Conservation (phyloP, 768 basidiomycete species). For the Collybiopsis confluens region DNA sequence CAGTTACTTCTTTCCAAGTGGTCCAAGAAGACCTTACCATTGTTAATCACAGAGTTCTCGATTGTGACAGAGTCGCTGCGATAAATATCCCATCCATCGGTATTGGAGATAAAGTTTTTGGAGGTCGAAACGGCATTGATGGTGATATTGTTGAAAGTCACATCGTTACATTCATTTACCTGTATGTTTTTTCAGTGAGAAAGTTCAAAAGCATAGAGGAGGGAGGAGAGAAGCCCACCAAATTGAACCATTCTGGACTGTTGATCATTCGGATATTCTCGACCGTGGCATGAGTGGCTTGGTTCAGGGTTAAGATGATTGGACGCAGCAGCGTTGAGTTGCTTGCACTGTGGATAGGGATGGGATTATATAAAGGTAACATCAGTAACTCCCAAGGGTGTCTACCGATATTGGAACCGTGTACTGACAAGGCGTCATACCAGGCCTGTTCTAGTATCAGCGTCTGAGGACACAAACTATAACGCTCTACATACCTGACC, state of each 20-base stretch:
- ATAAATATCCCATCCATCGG: constrained; percentile 65
- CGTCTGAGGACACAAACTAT: neutral
- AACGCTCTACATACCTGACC: constrained; percentile 56
- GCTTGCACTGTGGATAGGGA: constrained; percentile 26
- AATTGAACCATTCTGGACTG: constrained; percentile 49
- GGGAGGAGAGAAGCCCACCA: constrained; percentile 10
- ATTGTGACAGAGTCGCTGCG: constrained; percentile 48
- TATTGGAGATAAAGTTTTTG: constrained; percentile 39
- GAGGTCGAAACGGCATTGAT: constrained; percentile 44
- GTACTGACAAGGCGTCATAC: constrained; percentile 49
- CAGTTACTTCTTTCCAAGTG: too few species aligned
- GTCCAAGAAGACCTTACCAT: too few species aligned
- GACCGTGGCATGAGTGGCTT: constrained; percentile 44
- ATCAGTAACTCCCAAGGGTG: too few species aligned
- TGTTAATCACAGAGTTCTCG: constrained; percentile 45
- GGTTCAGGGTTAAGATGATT: constrained; percentile 50
- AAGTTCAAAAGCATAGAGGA: neutral
- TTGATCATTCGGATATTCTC: constrained; percentile 45
- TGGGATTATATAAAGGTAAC: neutral
- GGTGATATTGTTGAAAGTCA: constrained; percentile 43
- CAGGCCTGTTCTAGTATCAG: constrained; percentile 32
- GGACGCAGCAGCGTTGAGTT: constrained; percentile 48
- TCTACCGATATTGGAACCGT: too few species aligned
- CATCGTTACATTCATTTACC: constrained; percentile 45
- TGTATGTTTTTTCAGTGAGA: constrained; percentile 8